A percentile compares a stretch with the other conserved stretches of the same genome.
phyloP scores from a whole-genome alignment of 257 asterid genomes.

The Scutellaria minor region DNA sequence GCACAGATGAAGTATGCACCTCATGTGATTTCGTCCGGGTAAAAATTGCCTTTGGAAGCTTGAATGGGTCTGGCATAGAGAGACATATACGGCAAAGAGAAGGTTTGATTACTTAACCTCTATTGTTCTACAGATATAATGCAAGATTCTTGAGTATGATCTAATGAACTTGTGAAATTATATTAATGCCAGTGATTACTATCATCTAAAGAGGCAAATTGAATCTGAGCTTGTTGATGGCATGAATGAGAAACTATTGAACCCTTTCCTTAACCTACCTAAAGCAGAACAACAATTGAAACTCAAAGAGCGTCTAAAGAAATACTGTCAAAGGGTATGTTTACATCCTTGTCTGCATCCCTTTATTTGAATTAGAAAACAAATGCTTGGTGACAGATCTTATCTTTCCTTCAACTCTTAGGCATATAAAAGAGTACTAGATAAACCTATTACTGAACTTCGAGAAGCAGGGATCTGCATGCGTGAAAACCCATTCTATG shows the following conservation, averaged over 20 bases:
- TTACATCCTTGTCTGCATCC: constrained; percentile 28
- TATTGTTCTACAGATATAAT: constrained; percentile 23
- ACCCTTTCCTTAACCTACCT: constrained; percentile 88
- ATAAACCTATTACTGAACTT: constrained; percentile 90
- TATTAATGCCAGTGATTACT: constrained; percentile 70
- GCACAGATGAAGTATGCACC: constrained; percentile 96
- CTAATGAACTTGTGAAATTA: constrained; percentile 26
- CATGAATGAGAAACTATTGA: constrained; percentile 58
- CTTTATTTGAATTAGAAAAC: constrained; percentile 24
- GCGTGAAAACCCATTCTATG: constrained; percentile 98
- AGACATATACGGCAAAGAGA: constrained; percentile 92
- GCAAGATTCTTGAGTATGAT: constrained; percentile 30
- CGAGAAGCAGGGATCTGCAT: constrained; percentile 99
- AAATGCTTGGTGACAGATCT: constrained; percentile 31
- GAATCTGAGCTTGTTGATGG: constrained; percentile 87
- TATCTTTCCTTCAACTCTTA: constrained; percentile 38
- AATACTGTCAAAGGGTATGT: constrained; percentile 93
- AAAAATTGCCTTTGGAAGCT: constrained; percentile 96
- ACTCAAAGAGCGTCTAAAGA: constrained; percentile 91
- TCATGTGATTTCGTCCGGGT: constrained; percentile 99
- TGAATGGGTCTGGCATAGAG: constrained; percentile 99
- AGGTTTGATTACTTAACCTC: constrained; percentile 57
- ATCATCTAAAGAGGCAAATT: constrained; percentile 94
- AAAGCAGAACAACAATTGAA: constrained; percentile 88
- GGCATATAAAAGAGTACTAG: constrained; percentile 96